Conservation (phyloP, 495 filamentous ascomycete genomes). For the Hyaloscypha variabilis region DNA sequence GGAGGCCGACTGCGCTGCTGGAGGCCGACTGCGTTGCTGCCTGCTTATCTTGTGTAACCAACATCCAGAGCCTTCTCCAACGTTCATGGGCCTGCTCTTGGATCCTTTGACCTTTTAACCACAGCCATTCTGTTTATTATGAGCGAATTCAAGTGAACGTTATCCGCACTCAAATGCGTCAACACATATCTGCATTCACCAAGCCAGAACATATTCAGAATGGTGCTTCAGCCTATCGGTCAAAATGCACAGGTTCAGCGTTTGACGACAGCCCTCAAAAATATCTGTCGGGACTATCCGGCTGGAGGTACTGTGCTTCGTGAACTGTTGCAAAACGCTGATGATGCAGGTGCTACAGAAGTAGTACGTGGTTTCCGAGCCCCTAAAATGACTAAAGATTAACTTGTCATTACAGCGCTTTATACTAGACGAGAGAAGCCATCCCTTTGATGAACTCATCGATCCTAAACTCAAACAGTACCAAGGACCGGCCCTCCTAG, state of each 20-base stretch:
- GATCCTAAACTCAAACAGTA: constrained; percentile 36
- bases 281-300: constrained; percentile 41
- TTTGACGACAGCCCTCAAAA: constrained; percentile 27
- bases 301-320: constrained; percentile 38
- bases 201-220: too few species aligned
- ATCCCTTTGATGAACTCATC: constrained; percentile 34
- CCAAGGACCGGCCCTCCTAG: constrained; percentile 43
- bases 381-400: constrained; percentile 2
- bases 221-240: constrained; percentile 16
- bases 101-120: too few species aligned
- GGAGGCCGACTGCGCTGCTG: too few species aligned
- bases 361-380: constrained; percentile 22
- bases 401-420: constrained; percentile 31
- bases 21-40: too few species aligned
- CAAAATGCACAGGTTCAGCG: constrained; percentile 19
- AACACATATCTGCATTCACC: too few species aligned
- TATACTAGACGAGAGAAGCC: constrained; percentile 32
- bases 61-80: too few species aligned
- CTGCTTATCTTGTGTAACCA: too few species aligned
- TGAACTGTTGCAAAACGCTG: constrained; percentile 41
- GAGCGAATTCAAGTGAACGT: too few species aligned
- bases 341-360: constrained; percentile 38
- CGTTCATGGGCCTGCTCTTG: too few species aligned
- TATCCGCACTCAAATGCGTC: too few species aligned
- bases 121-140: too few species aligned